Evolutionary conservation across 345 rosid species (phyloP), one percentile per base, ranked within the genome.

Genomic region (Psidium friedrichsthalianum): DNA sequence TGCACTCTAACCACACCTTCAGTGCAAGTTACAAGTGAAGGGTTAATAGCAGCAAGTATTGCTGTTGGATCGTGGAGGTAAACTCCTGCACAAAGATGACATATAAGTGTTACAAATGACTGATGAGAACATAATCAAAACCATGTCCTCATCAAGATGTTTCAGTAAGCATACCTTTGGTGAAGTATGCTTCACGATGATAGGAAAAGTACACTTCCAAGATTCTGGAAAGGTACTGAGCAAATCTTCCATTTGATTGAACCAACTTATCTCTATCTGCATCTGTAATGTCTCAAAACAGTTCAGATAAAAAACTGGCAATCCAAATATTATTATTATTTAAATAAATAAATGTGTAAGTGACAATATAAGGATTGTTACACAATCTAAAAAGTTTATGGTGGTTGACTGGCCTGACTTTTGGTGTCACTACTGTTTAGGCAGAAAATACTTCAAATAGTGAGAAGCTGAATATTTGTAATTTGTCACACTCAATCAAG

Each of bases 61-160:
- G 94, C 88, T 44, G 98, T 87, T 3, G 98, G 99, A 87, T 96
- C 99, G 47, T 97, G 99, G 92, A 97, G 98, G 89, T 97, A 96
- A 56, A 94, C 98, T 80, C 98, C 99, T 97, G 87, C 87, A 86
- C 84, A 14, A 40, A 47, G 12, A 51, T 24, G 58, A 83, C 57
- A 88, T 8, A 55, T 56, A 86, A 54, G 42, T 85, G 32, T 44
- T 51, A 82, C 20, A 54, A 15, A 59, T 29, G 5, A 44, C 61
- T 14, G 36, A 9, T 56, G 20, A 9, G 29, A 6, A 25, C 16
- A 36, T 56, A 61, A 29, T 69, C 29, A 54, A 52, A 11, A 54
- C 57, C 47, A 84, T 29, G 54, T 21, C 47, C 83, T 25, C 5
- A 83, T 82, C 76, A 86, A 83, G 20, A 36, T 59, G 51, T 56